Percentiles rank a stretch among this genome's conserved stretches.
Conservation (phyloP, 306 rosid species). For the Styphnolobium japonicum region DNA sequence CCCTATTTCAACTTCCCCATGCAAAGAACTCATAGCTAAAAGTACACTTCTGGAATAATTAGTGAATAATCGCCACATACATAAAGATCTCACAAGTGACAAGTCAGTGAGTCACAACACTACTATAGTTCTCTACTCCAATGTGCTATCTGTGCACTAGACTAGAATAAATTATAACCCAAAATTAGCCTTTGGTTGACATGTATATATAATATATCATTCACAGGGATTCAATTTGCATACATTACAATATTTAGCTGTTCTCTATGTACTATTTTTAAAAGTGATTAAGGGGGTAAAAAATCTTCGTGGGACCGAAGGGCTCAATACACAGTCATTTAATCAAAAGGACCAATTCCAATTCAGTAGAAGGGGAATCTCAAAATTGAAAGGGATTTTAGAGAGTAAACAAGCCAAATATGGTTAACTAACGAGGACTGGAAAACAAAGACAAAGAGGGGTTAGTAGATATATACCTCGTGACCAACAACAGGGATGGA, state of each 20-base stretch:
- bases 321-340: not conserved
- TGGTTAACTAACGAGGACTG: not conserved
- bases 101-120: too few species aligned
- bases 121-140: not conserved
- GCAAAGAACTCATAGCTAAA: not conserved
- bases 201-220: not conserved
- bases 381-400: not conserved
- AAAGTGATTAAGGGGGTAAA: not conserved
- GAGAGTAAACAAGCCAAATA: not conserved
- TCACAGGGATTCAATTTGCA: not conserved
- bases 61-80: not conserved
- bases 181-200: not conserved
- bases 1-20: not conserved
- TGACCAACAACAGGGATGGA: constrained; percentile 34
- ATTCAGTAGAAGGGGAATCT: not conserved
- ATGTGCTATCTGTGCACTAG: not conserved
- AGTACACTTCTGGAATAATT: not conserved
- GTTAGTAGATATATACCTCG: constrained; percentile 33
- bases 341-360: not conserved
- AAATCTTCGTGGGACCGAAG: not conserved
- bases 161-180: not conserved
- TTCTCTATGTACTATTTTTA: not conserved
- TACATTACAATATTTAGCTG: not conserved
- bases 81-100: not conserved
- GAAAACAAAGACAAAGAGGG: not conserved